Base-by-base conservation (phyloP, 805 yeast species). In the Barnettozyma salicaria region DNA sequence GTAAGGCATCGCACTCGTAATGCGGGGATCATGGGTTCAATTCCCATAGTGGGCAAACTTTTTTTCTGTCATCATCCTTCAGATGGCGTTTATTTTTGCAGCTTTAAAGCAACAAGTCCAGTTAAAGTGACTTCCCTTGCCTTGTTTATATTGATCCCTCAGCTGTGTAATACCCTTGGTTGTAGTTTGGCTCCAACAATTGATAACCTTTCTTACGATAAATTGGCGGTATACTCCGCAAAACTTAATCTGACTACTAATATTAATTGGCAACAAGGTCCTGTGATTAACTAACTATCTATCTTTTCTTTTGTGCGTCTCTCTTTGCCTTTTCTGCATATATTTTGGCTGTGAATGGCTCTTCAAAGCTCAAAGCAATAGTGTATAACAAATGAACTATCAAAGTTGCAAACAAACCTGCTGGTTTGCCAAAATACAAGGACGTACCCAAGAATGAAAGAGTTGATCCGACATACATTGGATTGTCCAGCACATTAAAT, bases 391-490 rank as follows among this genome's bases (percentile, higher is more conserved):
- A 58, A 53, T 74, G 78, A 6, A 92, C 98, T 45, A 85, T 64
- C 3, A 67, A 66, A 30, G 94, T 67, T 20, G 88, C 76, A 32
- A 77, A 63, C 33, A 92, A 53, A 19, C 98, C 98, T 1, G 95
- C 82, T 22, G 97, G 94, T 59, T 88, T 89, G 21, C 80, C 97
- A 57, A 75, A 78, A 74, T 80, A 82, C 48, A 92, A 68, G 4
- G 95, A 90, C 28, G 94, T 80, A 30, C 96, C 98, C 55, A 92
- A 65, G 69, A 92, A 92, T 36, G 94, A 78, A 48, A 90, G 65
- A 17, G 89, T 75, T 8, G 95, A 84, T 12, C 98, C 98, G 55
- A 83, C 81, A 63, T 92, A 92, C 98, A 92, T 92, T 47, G 98
- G 98, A 61, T 92, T 90, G 54, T 87, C 80, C 46, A 80, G 73